Evolutionary conservation across 2,329 filamentous ascomycete genomes (phyloP).

Genomic region (Colletotrichum sp.): DNA sequence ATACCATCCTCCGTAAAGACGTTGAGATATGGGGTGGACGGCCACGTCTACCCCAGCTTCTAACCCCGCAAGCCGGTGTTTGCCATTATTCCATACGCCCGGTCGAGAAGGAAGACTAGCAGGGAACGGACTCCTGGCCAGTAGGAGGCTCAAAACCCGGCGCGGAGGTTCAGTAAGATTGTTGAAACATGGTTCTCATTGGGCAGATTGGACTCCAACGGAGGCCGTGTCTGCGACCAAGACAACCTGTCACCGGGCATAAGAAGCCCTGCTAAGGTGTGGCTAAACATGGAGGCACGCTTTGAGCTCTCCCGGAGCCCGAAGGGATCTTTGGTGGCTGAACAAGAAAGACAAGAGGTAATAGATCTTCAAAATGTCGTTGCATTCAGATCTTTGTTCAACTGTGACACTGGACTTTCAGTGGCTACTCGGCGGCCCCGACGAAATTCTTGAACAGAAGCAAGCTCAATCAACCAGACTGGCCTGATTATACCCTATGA

Average conservation of each 20-base stretch:
- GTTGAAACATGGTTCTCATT: not conserved
- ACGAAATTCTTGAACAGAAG: not conserved
- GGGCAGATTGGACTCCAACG: not conserved
- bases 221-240: not conserved
- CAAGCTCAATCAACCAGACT: not conserved
- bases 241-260: not conserved
- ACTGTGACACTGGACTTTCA: not conserved
- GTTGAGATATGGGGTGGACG: not conserved
- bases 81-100: not conserved
- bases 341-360: fast-evolving
- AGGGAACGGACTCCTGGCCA: not conserved
- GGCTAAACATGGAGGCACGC: not conserved
- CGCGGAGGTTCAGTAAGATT: not conserved
- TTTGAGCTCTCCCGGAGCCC: not conserved
- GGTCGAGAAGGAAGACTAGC: not conserved
- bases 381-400: not conserved
- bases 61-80: not conserved
- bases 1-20: fast-evolving
- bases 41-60: not conserved
- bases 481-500: not conserved
- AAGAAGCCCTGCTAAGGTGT: not conserved
- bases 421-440: not conserved
- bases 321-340: not conserved
- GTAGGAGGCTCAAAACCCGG: not conserved
- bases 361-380: not conserved